Percentiles rank a stretch among this genome's conserved stretches.
These are phyloP conservation scores for Agrocybe chaxingu DNA, from an alignment of 768 basidiomycete genomes.

Conservation along the genomic window DNA sequence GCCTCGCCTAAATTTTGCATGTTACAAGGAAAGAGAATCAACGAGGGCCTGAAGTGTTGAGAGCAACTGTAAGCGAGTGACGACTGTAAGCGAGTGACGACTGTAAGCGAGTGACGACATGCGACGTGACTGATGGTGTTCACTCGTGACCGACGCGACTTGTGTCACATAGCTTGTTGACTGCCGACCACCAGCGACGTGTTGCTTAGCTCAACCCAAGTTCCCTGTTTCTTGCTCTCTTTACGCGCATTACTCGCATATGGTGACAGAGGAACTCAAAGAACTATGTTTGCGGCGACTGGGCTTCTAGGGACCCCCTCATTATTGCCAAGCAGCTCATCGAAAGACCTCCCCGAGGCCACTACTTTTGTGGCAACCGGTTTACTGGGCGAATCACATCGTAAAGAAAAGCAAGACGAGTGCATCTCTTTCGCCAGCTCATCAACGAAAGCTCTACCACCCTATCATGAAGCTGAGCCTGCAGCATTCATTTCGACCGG, in stretches of 20 bases:
- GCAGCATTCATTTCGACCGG: constrained; percentile 16
- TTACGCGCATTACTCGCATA: constrained; percentile 4
- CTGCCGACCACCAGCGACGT: neutral
- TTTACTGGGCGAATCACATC: too few relatives aligned
- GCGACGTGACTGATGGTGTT: constrained; percentile 2
- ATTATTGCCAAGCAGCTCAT: neutral
- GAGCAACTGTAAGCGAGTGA: too few relatives aligned
- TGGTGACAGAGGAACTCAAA: constrained; percentile 1
- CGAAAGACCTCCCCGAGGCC: constrained; percentile 6
- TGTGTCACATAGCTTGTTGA: constrained; percentile 4
- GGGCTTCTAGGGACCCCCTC: constrained; percentile 23
- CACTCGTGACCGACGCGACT: constrained; percentile 16
- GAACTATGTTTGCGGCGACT: constrained; percentile 22
- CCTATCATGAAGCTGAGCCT: too few relatives aligned
- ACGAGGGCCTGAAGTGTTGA: neutral
- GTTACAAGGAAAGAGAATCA: constrained; percentile 1
- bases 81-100: neutral
- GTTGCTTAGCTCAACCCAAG: neutral
- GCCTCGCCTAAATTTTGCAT: constrained; percentile 23
- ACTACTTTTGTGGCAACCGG: neutral
- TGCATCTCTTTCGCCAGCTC: too few relatives aligned
- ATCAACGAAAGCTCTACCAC: too few relatives aligned
- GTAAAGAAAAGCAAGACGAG: too few relatives aligned
- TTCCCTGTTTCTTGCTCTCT: neutral
- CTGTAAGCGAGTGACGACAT: neutral